These are phyloP conservation scores for Emmonsia crescens DNA, from an alignment of 2,329 filamentous ascomycete species.

Conservation along the genomic window DNA sequence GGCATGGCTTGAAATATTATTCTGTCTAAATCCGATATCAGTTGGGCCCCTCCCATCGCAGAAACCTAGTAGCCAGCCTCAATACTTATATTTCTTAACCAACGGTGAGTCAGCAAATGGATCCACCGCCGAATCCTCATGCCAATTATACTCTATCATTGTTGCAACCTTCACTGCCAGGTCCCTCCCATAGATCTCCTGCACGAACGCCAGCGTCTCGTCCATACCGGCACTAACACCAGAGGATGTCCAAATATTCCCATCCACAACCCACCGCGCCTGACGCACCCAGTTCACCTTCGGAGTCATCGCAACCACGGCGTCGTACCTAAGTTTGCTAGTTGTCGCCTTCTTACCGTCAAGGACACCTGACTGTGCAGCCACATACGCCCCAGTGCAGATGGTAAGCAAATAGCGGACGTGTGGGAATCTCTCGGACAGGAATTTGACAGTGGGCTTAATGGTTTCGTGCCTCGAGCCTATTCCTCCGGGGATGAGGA, in stretches of 20 bases:
- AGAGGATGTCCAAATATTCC: conserved; percentile 55
- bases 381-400: conserved; percentile 53
- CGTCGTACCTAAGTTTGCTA: conserved; percentile 50
- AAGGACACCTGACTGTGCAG: conserved; percentile 49
- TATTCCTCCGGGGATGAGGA: conserved; percentile 55
- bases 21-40: not conserved
- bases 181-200: conserved; percentile 43
- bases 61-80: not conserved
- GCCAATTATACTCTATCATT: conserved; percentile 49
- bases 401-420: conserved; percentile 52
- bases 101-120: conserved; percentile 40
- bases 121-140: conserved; percentile 41
- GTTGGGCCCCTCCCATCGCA: too few species aligned
- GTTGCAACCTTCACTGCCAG: conserved; percentile 40
- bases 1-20: not conserved
- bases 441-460: conserved; percentile 35
- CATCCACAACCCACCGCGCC: conserved; percentile 56
- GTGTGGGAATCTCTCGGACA: conserved; percentile 36
- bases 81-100: not conserved
- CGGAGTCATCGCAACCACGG: conserved; percentile 38
- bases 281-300: conserved; percentile 49
- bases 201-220: conserved; percentile 48
- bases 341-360: conserved; percentile 53
- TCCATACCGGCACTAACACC: conserved; percentile 56
- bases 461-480: conserved; percentile 33